These are phyloP conservation scores for Xylaria telfairii DNA, from an alignment of 495 filamentous ascomycete genomes.

Conservation along the genomic window DNA sequence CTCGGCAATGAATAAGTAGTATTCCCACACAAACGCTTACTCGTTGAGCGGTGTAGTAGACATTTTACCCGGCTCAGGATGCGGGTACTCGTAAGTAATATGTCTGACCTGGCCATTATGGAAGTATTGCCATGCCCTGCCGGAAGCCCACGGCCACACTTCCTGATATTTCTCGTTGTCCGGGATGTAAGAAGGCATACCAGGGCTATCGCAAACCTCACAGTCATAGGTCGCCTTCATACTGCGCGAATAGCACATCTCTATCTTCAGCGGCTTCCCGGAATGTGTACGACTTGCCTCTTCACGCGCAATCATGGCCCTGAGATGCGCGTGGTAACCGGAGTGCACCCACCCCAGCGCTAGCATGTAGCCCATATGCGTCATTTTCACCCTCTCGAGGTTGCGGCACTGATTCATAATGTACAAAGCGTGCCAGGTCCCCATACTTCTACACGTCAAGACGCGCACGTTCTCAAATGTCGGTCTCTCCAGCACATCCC, in stretches of 20 bases:
- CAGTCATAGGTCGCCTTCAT: background rate
- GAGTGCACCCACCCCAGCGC: background rate
- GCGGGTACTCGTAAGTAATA: slow-evolving; percentile 17
- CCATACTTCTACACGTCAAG: slow-evolving; percentile 4
- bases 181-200: background rate
- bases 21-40: background rate
- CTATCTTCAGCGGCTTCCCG: slow-evolving; percentile 15
- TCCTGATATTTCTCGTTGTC: background rate
- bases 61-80: slow-evolving; percentile 4
- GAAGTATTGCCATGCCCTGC: slow-evolving; percentile 2
- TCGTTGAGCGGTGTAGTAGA: background rate
- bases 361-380: slow-evolving; percentile 2
- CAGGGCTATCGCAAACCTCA: background rate
- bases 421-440: background rate
- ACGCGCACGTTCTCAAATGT: background rate
- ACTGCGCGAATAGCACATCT: slow-evolving; percentile 14
- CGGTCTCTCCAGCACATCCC: background rate
- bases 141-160: slow-evolving; percentile 16
- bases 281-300: slow-evolving; percentile 3
- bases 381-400: slow-evolving; percentile 13
- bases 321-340: background rate
- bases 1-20: background rate
- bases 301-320: background rate
- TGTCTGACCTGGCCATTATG: slow-evolving; percentile 8
- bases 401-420: slow-evolving; percentile 7